Percentiles rank a stretch among this genome's conserved stretches.
These are phyloP conservation scores for Hexamita inflata DNA, from an alignment of 208 protist genomes.

Conservation along the genomic window DNA sequence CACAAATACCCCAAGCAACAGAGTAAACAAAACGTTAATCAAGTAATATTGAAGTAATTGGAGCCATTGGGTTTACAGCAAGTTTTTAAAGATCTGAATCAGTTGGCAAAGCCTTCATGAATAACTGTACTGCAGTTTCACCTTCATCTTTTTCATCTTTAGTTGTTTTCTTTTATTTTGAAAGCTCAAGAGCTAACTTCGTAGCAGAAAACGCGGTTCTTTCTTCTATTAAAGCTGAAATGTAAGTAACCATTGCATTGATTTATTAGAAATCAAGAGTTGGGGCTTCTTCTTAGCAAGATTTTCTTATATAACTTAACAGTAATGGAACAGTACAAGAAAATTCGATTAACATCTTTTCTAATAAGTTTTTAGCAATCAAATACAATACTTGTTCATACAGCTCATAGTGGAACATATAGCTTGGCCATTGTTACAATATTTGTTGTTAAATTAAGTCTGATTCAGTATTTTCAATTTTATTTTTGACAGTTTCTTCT, in stretches of 20 bases:
- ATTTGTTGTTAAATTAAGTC: not conserved
- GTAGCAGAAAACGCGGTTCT: not conserved
- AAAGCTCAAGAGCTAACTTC: not conserved
- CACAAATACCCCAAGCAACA: conserved; percentile 9
- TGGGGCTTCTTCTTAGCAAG: not conserved
- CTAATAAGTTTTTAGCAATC: not conserved
- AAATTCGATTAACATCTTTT: not conserved
- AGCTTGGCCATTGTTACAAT: not conserved
- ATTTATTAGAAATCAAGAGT: not conserved
- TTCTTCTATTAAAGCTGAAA: not conserved
- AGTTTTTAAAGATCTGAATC: not conserved
- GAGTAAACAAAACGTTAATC: conserved; percentile 50
- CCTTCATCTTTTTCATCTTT: not conserved
- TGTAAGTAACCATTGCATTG: not conserved
- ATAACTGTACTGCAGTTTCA: not conserved
- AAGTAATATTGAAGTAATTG: not conserved
- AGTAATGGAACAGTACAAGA: not conserved
- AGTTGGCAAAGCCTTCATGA: not conserved
- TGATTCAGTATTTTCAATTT: not conserved
- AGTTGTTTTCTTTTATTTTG: not conserved
- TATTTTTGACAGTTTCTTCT: not conserved
- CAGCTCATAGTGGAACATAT: not conserved
- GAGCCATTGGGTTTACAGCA: not conserved
- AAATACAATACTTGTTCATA: not conserved
- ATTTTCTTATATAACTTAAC: not conserved